Evolutionary conservation across 305 asterid genomes (phyloP).

Genomic region (Ilex paraguariensis): DNA sequence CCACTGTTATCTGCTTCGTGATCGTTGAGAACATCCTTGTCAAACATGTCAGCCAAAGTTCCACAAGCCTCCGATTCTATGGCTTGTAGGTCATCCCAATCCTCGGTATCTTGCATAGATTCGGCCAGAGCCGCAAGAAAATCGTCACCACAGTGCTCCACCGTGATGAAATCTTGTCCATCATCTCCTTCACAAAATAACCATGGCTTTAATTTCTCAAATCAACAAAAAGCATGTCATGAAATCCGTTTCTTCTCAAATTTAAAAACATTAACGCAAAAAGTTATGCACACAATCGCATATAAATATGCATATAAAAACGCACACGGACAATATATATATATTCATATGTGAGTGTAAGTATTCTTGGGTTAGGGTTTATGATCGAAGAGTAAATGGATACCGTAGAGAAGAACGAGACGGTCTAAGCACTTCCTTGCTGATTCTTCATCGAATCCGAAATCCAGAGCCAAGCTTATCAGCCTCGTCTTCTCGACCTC

Average conservation of each 20-base stretch:
- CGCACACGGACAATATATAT: background rate
- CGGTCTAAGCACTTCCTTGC: conserved; percentile 62
- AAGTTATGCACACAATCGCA: too few species aligned
- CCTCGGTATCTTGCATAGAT: conserved; percentile 64
- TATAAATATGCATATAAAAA: too few species aligned
- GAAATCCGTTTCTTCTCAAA: too few species aligned
- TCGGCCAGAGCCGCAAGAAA: conserved; percentile 82
- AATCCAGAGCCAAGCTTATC: conserved; percentile 76
- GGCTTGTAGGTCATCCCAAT: conserved; percentile 89
- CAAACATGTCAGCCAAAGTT: conserved; percentile 59
- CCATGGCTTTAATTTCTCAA: background rate
- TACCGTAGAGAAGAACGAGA: conserved; percentile 68
- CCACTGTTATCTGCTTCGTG: conserved; percentile 23
- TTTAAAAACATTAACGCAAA: too few species aligned
- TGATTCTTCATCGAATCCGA: conserved; percentile 72
- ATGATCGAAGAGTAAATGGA: background rate
- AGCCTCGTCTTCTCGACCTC: conserved; percentile 69
- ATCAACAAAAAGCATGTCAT: background rate
- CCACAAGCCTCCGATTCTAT: conserved; percentile 88
- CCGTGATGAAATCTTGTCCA: conserved; percentile 72
- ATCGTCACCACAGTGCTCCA: conserved; percentile 90
- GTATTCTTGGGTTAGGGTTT: background rate
- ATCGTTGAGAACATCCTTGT: conserved; percentile 34
- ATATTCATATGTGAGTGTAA: background rate
- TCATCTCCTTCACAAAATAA: conserved; percentile 61